Percentiles rank a stretch among this genome's conserved stretches.
phyloP scores from a whole-genome alignment of 75 land plant genomes.

The Sequoiadendron giganteum region DNA sequence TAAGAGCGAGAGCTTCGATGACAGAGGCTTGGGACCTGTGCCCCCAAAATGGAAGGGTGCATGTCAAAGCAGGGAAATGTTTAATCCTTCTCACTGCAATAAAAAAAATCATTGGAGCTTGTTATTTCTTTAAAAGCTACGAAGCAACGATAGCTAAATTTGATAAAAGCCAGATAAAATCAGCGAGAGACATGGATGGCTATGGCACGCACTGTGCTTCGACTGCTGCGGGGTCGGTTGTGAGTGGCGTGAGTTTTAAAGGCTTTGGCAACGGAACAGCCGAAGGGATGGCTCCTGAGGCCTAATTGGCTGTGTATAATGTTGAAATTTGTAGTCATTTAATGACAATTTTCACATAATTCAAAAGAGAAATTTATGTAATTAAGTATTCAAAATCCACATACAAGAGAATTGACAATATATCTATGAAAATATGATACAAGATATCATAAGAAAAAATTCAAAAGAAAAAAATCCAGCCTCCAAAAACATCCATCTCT shows the following conservation, averaged over 20 bases:
- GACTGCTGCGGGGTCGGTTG: slow-evolving; percentile 28
- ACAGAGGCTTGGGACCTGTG: slow-evolving; percentile 13
- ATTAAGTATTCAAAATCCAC: too few species aligned
- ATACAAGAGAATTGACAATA: too few species aligned
- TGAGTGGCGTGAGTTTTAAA: slow-evolving; percentile 9
- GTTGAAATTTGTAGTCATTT: too few species aligned
- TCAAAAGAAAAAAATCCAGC: too few species aligned
- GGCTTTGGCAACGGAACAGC: slow-evolving; percentile 31
- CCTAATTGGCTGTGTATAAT: slow-evolving; percentile 33
- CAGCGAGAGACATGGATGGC: slow-evolving; percentile 26
- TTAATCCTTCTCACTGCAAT: slow-evolving; percentile 14
- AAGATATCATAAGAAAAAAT: too few species aligned
- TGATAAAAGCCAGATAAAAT: slow-evolving; percentile 20
- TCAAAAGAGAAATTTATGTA: too few species aligned
- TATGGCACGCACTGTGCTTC: slow-evolving; percentile 50
- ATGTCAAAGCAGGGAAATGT: slow-evolving; percentile 9
- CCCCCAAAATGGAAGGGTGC: slow-evolving; percentile 22
- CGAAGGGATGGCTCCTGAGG: slow-evolving; percentile 30
- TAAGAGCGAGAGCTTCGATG: slow-evolving; percentile 25
- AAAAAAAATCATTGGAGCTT: slow-evolving; percentile 19
- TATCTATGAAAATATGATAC: too few species aligned
- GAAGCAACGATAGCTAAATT: slow-evolving; percentile 7
- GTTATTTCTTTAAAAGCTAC: slow-evolving; percentile 2
- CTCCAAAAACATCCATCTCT: too few species aligned
- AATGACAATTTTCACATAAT: too few species aligned